Percentiles rank a stretch among this genome's conserved stretches.
phyloP scores from a whole-genome alignment of 352 stramenopile genomes.

The Phytophthora quininea region DNA sequence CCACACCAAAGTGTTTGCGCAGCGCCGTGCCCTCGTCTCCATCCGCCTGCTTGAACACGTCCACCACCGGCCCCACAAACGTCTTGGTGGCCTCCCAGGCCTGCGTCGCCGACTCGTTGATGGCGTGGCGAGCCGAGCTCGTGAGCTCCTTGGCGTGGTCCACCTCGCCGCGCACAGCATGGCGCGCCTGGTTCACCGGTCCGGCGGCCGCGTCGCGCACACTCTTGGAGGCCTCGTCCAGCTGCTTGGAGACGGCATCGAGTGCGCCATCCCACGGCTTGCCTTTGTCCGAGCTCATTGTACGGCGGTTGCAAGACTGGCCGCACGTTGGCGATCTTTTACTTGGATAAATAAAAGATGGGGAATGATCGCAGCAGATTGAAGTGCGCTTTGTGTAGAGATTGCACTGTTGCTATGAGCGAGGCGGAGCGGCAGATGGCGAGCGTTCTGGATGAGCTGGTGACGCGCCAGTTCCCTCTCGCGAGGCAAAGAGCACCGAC shows the following conservation, averaged over 20 bases:
- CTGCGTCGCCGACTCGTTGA: conserved; percentile 45
- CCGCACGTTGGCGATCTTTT: conserved; percentile 1
- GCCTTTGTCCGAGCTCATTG: conserved; percentile 42
- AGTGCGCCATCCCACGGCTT: conserved; percentile 68
- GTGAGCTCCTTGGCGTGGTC: conserved; percentile 70
- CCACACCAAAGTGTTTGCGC: conserved; percentile 58
- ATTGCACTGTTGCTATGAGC: conserved; percentile 11
- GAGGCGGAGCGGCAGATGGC: conserved; percentile 38
- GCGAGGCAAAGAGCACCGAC: conserved; percentile 40
- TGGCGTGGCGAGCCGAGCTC: conserved; percentile 54
- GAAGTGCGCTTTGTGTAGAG: neutral
- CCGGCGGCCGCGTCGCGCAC: conserved; percentile 42
- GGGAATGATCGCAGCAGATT: neutral
- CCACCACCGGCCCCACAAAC: conserved; percentile 52
- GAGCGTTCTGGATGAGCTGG: conserved; percentile 40
- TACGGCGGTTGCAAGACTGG: conserved; percentile 11
- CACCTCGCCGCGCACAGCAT: conserved; percentile 44
- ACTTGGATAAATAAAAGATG: neutral
- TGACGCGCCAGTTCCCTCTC: conserved; percentile 42
- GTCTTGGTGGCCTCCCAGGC: conserved; percentile 45
- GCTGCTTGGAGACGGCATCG: conserved; percentile 47
- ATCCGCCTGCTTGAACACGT: conserved; percentile 71
- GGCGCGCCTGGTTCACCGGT: conserved; percentile 52
- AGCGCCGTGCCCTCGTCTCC: conserved; percentile 67
- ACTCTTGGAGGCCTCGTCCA: conserved; percentile 58